phyloP scores from a whole-genome alignment of 1,139 yeast species.

The Suhomyces kunorum region DNA sequence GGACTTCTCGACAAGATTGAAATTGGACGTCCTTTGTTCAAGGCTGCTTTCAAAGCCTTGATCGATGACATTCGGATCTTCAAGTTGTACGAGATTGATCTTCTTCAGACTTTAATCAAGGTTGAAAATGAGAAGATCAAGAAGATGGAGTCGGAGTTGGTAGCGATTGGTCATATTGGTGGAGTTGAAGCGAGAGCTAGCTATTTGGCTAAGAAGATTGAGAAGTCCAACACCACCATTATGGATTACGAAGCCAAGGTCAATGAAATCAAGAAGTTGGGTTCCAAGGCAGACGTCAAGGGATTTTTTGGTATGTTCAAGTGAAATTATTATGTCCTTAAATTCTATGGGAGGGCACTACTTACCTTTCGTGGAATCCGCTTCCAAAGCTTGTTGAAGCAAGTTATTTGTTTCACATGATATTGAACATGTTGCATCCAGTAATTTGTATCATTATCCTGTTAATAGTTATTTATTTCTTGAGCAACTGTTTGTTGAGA shows the following conservation, averaged over 20 bases:
- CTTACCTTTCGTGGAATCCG: too few species aligned
- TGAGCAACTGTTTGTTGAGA: conserved; percentile 24
- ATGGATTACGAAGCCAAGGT: conserved; percentile 38
- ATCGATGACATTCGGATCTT: conserved; percentile 57
- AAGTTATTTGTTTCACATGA: too few species aligned
- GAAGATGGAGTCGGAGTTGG: conserved; percentile 70
- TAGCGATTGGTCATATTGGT: conserved; percentile 51
- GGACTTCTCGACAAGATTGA: conserved; percentile 68
- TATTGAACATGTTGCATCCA: background rate
- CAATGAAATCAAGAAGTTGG: conserved; percentile 19
- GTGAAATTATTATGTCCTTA: too few species aligned
- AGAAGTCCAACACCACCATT: conserved; percentile 53
- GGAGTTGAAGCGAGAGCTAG: conserved; percentile 62
- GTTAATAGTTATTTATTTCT: background rate
- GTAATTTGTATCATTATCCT: background rate
- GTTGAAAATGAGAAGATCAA: conserved; percentile 65
- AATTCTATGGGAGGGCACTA: too few species aligned
- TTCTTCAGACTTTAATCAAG: conserved; percentile 53
- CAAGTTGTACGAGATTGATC: conserved; percentile 64
- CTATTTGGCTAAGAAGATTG: conserved; percentile 67
- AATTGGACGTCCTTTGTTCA: conserved; percentile 84
- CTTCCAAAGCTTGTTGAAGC: too few species aligned
- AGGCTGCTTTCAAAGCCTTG: conserved; percentile 74
- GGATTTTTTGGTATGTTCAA: conserved; percentile 16
- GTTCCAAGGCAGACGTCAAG: conserved; percentile 8